phyloP scores from a whole-genome alignment of 352 stramenopile genomes.

The Thalassiosira hispida region DNA sequence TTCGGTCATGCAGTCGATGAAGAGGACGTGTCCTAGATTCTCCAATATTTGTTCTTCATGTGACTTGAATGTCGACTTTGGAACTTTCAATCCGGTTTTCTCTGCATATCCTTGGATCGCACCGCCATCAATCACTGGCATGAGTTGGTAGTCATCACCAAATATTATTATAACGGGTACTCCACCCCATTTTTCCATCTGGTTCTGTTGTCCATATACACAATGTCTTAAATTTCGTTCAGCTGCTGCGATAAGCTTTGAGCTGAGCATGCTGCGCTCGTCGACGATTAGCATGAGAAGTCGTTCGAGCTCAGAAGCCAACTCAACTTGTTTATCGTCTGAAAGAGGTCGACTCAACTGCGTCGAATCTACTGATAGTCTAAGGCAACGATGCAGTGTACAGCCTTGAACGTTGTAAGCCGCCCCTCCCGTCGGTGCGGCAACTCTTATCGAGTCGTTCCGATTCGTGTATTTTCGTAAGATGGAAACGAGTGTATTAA shows the following conservation, averaged over 20 bases:
- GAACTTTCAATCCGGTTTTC: too few species aligned
- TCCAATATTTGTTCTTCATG: too few species aligned
- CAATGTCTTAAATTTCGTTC: background rate
- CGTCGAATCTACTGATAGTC: background rate
- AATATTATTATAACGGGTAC: slow-evolving; percentile 10
- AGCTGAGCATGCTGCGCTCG: slow-evolving; percentile 26
- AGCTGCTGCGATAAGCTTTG: background rate
- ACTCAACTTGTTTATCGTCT: background rate
- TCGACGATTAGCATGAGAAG: slow-evolving; percentile 32
- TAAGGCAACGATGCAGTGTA: slow-evolving; percentile 14
- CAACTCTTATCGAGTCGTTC: slow-evolving; percentile 16
- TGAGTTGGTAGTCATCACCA: slow-evolving; percentile 24
- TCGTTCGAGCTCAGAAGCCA: background rate
- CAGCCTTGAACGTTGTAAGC: slow-evolving; percentile 35
- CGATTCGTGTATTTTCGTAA: slow-evolving; percentile 6
- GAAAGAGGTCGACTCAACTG: background rate
- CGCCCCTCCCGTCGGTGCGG: slow-evolving; percentile 21
- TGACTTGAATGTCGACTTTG: too few species aligned
- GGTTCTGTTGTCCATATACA: background rate
- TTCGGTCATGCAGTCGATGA: background rate
- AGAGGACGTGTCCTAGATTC: background rate
- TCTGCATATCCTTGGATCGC: background rate
- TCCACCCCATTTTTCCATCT: background rate
- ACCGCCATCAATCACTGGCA: background rate
- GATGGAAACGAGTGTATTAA: slow-evolving; percentile 25